Evolutionary conservation across 1,139 yeast species (phyloP).

Genomic region (Candida neerlandica): DNA sequence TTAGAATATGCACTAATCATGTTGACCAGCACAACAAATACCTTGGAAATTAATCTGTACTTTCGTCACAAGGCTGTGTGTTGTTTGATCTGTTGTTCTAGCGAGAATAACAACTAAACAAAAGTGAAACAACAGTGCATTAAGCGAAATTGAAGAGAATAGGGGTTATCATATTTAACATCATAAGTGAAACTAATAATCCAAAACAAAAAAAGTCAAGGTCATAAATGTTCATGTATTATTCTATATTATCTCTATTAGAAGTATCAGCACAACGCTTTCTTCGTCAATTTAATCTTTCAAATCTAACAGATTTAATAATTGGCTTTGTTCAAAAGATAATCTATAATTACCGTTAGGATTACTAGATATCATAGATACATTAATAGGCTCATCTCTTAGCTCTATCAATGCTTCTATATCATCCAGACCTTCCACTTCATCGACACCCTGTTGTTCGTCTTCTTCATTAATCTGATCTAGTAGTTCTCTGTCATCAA

Average conservation of each 20-base stretch:
- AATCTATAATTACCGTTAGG: constrained; percentile 6
- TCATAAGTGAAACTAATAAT: no score
- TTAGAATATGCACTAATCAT: no score
- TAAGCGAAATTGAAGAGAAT: no score
- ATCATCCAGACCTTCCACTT: neutral
- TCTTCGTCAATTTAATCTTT: neutral
- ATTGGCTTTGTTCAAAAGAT: constrained; percentile 15
- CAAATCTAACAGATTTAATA: constrained; percentile 14
- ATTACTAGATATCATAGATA: constrained; percentile 3
- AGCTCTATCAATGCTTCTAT: constrained; percentile 6
- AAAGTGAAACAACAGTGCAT: no score
- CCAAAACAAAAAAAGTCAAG: no score
- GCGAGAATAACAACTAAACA: no score
- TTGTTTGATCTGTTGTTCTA: neutral
- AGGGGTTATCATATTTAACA: no score
- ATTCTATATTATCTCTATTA: neutral
- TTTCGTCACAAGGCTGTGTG: neutral
- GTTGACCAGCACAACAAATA: neutral
- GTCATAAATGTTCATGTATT: neutral
- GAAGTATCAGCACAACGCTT: neutral
- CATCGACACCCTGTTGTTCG: neutral
- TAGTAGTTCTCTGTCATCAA: neutral
- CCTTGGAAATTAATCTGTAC: neutral
- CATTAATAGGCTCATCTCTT: neutral
- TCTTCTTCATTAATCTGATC: constrained; percentile 4